Percentiles rank a stretch among this genome's conserved stretches.
phyloP scores from a whole-genome alignment of 768 basidiomycete species.

The Cystofilobasidium macerans region DNA sequence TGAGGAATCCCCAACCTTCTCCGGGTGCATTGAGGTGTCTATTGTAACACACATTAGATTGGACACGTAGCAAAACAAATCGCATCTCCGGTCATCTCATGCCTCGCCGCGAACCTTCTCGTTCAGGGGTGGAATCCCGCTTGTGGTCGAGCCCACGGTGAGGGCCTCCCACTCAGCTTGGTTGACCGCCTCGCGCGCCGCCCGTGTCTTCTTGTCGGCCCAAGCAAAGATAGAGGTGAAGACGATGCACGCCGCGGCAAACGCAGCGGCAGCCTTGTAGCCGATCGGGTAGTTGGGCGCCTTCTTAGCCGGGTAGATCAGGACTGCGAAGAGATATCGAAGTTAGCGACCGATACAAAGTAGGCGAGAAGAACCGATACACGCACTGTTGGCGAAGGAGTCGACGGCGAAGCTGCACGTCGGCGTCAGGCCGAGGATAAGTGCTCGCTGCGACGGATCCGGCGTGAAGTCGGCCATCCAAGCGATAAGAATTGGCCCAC shows the following conservation, averaged over 20 bases:
- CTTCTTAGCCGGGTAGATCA: constrained; percentile 31
- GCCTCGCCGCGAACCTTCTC: too few relatives aligned
- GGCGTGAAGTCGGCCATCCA: constrained; percentile 31
- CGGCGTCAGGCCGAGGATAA: constrained; percentile 28
- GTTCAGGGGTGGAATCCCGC: too few relatives aligned
- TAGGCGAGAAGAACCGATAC: not conserved
- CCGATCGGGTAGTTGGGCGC: constrained; percentile 32
- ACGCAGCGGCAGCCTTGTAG: constrained; percentile 30
- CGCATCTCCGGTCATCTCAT: too few relatives aligned
- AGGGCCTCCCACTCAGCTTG: too few relatives aligned
- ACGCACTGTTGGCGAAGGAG: constrained; percentile 25
- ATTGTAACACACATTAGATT: too few relatives aligned
- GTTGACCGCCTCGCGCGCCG: not conserved
- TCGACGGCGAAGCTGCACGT: constrained; percentile 23
- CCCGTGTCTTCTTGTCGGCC: not conserved
- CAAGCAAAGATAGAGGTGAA: constrained; percentile 25
- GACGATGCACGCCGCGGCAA: constrained; percentile 23
- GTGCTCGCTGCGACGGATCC: constrained; percentile 26
- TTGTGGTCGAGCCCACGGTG: too few relatives aligned
- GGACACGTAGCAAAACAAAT: too few relatives aligned
- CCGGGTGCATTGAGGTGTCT: too few relatives aligned
- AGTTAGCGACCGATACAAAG: not conserved
- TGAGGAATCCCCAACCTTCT: too few relatives aligned
- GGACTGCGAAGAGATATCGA: too few relatives aligned
- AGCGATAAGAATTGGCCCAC: constrained; percentile 8